Evolutionary conservation across 352 stramenopile genomes (phyloP), one percentile per base, ranked within the genome.

Genomic region (Phytophthora citrophthora): DNA sequence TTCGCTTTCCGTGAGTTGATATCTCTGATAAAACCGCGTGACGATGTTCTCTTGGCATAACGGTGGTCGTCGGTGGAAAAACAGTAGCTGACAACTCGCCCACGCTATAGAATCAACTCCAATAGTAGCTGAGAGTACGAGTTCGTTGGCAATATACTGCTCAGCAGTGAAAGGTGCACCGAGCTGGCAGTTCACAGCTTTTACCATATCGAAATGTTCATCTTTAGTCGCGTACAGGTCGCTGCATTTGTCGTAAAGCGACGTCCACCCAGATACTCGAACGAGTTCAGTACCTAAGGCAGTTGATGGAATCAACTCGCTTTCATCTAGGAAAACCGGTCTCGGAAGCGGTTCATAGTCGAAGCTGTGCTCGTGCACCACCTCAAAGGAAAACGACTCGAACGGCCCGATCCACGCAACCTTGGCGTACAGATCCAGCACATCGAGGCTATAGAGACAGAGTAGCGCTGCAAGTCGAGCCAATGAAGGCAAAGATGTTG

Each of bases 41-140:
- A 89, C 82, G 24, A 89, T 29, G 45, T 76, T 80, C 44, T 87
- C 78, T 54, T 86, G 78, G 44, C 82, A 91, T 4, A 91, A 34
- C 4, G 68, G 70, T 1, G 82, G 82, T 20, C 76, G 72, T 4
- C 78, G 74, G 9, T 88, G 56, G 27, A 82, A 63, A 32, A 74
- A 83, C 1, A 91, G 54, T 36, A 89, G 48, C 49, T 86, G 79
- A 23, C 82, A 91, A 15, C 69, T 78, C 9, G 67, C 67, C 79
- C 80, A 91, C 8, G 76, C 76, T 20, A 89, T 53, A 0, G 80
- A 71, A 54, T 91, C 82, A 12, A 74, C 76, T n/a, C 78, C 68
- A 10, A 79, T 27, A 52, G 66, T 83, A 34, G 78, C 46, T 0
- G 54, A 70, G 9, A 89, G 57, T 16, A 86, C 47, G 3, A 89